These are phyloP conservation scores for Aspergillus intermedius DNA, from an alignment of 2,329 filamentous ascomycete species.

Conservation along the genomic window DNA sequence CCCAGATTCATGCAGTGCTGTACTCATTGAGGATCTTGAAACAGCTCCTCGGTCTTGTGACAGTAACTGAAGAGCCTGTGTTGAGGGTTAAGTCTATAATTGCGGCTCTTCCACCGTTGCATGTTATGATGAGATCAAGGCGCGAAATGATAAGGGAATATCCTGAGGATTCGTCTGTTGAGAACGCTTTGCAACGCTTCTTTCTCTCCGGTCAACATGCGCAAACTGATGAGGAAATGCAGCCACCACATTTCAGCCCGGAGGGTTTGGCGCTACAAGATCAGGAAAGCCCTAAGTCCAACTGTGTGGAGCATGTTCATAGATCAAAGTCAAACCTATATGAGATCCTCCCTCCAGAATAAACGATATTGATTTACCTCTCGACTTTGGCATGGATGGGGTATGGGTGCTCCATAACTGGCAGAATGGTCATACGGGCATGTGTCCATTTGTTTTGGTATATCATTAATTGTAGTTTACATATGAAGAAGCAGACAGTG, in stretches of 20 bases:
- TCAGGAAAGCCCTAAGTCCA: background rate
- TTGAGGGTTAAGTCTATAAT: slow-evolving; percentile 15
- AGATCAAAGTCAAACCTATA: background rate
- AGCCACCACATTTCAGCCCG: background rate
- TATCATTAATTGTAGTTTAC: no score
- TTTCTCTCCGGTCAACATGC: background rate
- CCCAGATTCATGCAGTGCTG: slow-evolving; percentile 53
- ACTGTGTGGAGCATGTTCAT: background rate
- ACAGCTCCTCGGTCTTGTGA: slow-evolving; percentile 40
- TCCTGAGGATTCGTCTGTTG: background rate
- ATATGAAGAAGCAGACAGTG: no score
- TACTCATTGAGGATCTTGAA: slow-evolving; percentile 59
- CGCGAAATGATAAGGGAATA: slow-evolving; percentile 13
- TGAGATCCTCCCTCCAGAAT: background rate
- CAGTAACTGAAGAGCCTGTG: slow-evolving; percentile 15
- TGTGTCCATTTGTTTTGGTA: no score
- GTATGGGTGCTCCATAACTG: no score
- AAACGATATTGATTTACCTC: background rate
- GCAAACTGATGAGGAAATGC: background rate
- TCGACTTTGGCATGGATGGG: no score
- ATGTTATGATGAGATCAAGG: slow-evolving; percentile 22
- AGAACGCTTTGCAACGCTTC: background rate
- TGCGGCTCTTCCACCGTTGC: slow-evolving; percentile 21
- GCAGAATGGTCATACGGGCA: no score
- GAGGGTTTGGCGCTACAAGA: background rate